Evolutionary conservation across 108 stramenopile genomes (phyloP).

Genomic region (Cyclostephanos invisitatus): DNA sequence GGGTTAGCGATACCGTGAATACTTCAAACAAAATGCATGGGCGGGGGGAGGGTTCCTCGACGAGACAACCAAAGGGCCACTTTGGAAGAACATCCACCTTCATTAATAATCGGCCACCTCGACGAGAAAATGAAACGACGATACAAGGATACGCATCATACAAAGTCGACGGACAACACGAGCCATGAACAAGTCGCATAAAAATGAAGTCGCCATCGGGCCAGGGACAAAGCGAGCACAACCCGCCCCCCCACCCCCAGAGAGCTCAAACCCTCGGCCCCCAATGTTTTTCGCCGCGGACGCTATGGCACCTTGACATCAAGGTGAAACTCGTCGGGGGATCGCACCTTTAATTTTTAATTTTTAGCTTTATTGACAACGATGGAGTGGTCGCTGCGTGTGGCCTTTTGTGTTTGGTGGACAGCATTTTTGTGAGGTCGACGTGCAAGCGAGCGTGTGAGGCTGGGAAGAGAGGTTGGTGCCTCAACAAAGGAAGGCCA

Average conservation of each 20-base stretch:
- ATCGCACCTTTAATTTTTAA: not conserved
- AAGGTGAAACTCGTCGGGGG: not conserved
- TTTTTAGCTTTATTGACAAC: not conserved
- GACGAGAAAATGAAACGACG: not conserved
- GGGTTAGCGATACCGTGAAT: too few relatives aligned
- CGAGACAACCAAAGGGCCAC: not conserved
- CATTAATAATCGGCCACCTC: not conserved
- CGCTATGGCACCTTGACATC: not conserved
- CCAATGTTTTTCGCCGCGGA: not conserved
- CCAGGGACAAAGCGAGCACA: not conserved
- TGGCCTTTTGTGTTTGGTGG: not conserved
- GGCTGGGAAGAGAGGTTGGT: not conserved
- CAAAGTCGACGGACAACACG: too few relatives aligned
- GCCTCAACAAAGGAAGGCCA: too few relatives aligned
- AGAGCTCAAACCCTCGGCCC: not conserved
- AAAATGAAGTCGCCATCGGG: not conserved
- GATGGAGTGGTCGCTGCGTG: not conserved
- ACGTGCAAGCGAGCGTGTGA: not conserved
- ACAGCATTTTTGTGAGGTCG: not conserved
- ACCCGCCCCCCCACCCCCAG: not conserved
- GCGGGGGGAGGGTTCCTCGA: not conserved
- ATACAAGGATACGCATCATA: not conserved
- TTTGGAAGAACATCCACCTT: not conserved
- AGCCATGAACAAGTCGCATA: too few relatives aligned
- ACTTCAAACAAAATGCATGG: not conserved